Percentiles rank a stretch among this genome's conserved stretches.
Evolutionary conservation across 257 asterid species (phyloP).

Genomic region (Coffea eugenioides): DNA sequence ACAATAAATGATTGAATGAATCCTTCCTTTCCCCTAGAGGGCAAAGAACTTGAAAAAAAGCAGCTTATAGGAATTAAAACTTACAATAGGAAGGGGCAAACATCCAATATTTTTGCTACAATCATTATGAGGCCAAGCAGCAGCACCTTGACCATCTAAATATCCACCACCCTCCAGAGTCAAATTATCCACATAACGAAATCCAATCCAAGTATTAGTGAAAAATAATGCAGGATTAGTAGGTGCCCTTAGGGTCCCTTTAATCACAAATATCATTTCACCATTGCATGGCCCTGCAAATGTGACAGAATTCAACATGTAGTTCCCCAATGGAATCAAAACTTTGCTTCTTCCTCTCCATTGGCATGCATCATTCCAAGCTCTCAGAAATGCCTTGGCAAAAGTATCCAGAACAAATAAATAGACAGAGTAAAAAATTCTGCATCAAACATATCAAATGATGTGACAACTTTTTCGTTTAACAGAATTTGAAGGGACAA

Average conservation of each 20-base stretch:
- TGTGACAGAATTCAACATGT: conserved; percentile 31
- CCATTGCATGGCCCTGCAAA: conserved; percentile 61
- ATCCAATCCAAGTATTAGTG: conserved; percentile 63
- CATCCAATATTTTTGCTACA: conserved; percentile 47
- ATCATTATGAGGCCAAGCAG: conserved; percentile 70
- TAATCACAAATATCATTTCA: conserved; percentile 27
- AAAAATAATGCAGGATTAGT: conserved; percentile 27
- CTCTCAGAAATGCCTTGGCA: conserved; percentile 53
- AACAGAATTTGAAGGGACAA: no score
- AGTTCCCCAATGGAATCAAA: conserved; percentile 46
- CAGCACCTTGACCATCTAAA: conserved; percentile 67
- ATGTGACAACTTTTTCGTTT: no score
- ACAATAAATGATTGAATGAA: no score
- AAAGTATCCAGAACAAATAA: not conserved
- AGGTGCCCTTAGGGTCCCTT: conserved; percentile 55
- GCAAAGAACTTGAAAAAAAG: no score
- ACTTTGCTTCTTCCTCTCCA: conserved; percentile 43
- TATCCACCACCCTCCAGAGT: conserved; percentile 61
- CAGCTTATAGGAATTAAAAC: conserved; percentile 2
- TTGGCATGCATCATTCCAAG: conserved; percentile 65
- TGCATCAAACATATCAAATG: not conserved
- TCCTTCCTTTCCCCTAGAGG: no score
- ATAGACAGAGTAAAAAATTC: no score
- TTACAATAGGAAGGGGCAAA: conserved; percentile 60
- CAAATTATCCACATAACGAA: conserved; percentile 42